These are phyloP conservation scores for Poronia punctata DNA, from an alignment of 495 filamentous ascomycete species.

Conservation along the genomic window DNA sequence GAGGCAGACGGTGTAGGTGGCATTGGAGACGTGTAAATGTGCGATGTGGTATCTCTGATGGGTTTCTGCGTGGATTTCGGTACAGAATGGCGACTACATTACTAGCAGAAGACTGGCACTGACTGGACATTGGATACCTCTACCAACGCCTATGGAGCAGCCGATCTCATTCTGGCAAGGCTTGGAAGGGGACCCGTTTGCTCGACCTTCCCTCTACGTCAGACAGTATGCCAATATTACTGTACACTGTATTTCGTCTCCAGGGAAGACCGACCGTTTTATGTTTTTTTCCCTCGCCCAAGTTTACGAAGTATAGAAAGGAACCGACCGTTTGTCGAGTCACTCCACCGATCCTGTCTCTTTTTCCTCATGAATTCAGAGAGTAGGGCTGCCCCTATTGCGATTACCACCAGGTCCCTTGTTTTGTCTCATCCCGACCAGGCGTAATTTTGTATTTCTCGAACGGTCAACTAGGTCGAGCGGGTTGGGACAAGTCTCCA, in stretches of 20 bases:
- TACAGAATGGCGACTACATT: constrained; percentile 3
- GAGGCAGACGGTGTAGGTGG: not conserved
- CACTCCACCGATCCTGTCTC: no score
- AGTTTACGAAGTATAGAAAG: no score
- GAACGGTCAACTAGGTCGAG: no score
- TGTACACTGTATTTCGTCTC: not conserved
- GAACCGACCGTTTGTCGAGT: no score
- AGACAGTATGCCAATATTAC: constrained; percentile 4
- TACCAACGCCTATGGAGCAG: no score
- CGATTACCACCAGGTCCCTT: no score
- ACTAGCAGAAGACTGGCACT: constrained; percentile 5
- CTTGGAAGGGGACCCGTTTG: constrained; percentile 11
- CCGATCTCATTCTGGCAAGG: constrained; percentile 13
- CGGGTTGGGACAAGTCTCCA: no score
- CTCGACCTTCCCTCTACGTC: constrained; percentile 11
- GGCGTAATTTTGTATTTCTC: no score
- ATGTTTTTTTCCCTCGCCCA: not conserved
- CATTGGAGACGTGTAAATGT: constrained; percentile 6
- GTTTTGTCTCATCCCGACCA: no score
- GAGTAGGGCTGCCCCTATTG: no score
- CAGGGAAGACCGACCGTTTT: not conserved
- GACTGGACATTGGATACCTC: constrained; percentile 2
- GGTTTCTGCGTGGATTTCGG: constrained; percentile 10
- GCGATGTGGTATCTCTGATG: no score
- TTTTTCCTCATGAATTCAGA: no score